Evolutionary conservation across 2,329 filamentous ascomycete genomes (phyloP), one percentile per base, ranked within the genome.

Genomic region (Ceratocystis colombiana): DNA sequence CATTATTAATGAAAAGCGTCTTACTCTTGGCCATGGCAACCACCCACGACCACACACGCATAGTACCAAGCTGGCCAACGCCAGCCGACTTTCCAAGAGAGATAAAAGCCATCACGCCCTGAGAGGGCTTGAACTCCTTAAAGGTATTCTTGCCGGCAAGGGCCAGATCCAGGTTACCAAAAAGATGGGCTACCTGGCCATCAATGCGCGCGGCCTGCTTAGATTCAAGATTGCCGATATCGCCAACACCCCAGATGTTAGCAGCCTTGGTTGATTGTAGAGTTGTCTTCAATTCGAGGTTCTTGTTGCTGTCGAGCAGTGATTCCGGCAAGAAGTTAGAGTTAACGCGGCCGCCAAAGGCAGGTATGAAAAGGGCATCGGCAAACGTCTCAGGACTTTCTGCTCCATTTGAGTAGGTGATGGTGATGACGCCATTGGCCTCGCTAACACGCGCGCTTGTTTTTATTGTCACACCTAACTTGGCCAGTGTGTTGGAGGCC

Each of bases 161-260:
- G 15, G 72, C 71, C 2, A 70, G 69, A 1, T 73, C 69, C 44
- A 79, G 70, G 50, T 77, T 73, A 30, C 70, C 69, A 20, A 73
- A 73, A 17, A 78, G 71, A 1, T 69, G 70, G 15, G 74, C 71
- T 62, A 75, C 73, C 63, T 76, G 74, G 46, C 69, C 71, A 62
- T 75, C 74, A 0, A 71, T 72, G 1, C 73, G 68, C 0, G 71
- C 53, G 4, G 69, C 64, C 0, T 72, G 72, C 67, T 76, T 77
- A 37, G 71, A 70, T 70, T 80, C 76, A 20, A 79, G 72, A 69
- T 74, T 74, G 7, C 77, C 77, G 0, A 72, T 76, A 66, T 81
- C 79, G 37, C 79, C 79, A 3, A 77, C 65, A 20, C 78, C 73
- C 70, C 79, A 80, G 62, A 81, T 73, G 70, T 79, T 76, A 0